Evolutionary conservation across 1,284 basidiomycete genomes (phyloP).

Genomic region (Leucoagaricus sp.): DNA sequence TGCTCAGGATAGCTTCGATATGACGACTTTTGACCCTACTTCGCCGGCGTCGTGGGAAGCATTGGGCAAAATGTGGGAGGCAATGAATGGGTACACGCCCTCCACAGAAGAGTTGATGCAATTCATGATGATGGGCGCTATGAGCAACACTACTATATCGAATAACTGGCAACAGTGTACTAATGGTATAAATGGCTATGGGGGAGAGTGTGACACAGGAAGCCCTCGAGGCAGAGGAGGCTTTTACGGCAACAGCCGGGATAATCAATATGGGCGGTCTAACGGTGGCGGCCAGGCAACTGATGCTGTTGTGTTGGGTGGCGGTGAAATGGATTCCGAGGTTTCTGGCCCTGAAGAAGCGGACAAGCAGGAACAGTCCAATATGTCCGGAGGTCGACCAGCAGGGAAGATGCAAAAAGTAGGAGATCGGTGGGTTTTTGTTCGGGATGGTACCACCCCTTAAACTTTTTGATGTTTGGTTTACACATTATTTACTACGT

Average conservation of each 20-base stretch:
- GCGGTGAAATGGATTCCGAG: slow-evolving; percentile 27
- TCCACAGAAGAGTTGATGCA: slow-evolving; percentile 74
- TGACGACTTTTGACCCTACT: slow-evolving; percentile 68
- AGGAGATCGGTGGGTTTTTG: slow-evolving; percentile 74
- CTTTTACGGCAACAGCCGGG: no score
- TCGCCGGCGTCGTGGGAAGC: slow-evolving; percentile 71
- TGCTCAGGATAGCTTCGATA: slow-evolving; percentile 68
- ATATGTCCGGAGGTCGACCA: slow-evolving; percentile 12
- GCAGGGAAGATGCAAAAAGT: slow-evolving; percentile 63
- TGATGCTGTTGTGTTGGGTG: slow-evolving; percentile 59
- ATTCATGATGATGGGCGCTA: slow-evolving; percentile 51
- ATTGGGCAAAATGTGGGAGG: slow-evolving; percentile 72
- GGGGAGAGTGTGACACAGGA: slow-evolving; percentile 30
- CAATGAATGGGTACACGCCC: slow-evolving; percentile 63
- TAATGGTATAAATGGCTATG: slow-evolving; percentile 26
- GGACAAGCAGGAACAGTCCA: slow-evolving; percentile 13
- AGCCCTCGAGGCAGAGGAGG: slow-evolving; percentile 38
- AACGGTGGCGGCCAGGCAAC: slow-evolving; percentile 41
- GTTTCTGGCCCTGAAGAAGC: not conserved
- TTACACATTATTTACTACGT: slow-evolving; percentile 35
- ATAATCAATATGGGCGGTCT: slow-evolving; percentile 22
- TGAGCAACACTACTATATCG: slow-evolving; percentile 12
- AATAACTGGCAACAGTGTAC: slow-evolving; percentile 13
- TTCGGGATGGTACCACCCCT: slow-evolving; percentile 38
- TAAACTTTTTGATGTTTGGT: slow-evolving; percentile 17